phyloP scores from a whole-genome alignment of 23 red algal species.

The Gracilaria gracilis region DNA sequence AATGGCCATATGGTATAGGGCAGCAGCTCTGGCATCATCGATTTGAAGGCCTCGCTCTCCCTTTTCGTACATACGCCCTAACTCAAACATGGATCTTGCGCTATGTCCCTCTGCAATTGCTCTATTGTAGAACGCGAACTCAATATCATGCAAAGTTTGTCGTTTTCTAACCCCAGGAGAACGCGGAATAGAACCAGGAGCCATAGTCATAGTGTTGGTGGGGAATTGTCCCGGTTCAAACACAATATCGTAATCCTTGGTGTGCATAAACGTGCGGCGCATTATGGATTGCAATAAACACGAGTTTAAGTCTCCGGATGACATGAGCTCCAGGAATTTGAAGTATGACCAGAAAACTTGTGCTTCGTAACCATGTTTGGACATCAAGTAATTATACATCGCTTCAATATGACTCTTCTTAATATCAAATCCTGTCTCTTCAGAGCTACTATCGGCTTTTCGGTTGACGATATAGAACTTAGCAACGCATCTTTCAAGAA shows the following conservation, averaged over 20 bases:
- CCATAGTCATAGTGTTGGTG: background rate
- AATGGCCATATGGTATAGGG: slow-evolving; percentile 26
- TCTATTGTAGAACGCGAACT: slow-evolving; percentile 24
- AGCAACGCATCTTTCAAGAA: slow-evolving; percentile 17
- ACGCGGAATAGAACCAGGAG: background rate
- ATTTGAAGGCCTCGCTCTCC: slow-evolving; percentile 2
- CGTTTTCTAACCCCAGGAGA: background rate
- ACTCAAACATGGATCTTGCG: slow-evolving; percentile 29
- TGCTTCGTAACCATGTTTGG: slow-evolving; percentile 30
- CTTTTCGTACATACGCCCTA: slow-evolving; percentile 30
- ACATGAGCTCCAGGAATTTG: slow-evolving; percentile 30
- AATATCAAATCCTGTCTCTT: background rate
- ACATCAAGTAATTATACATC: slow-evolving; percentile 14
- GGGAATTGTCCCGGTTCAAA: slow-evolving; percentile 34
- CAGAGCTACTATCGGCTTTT: background rate
- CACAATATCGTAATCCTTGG: slow-evolving; percentile 40
- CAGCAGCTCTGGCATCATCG: slow-evolving; percentile 22
- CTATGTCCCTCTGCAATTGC: slow-evolving; percentile 15
- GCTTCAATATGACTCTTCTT: background rate
- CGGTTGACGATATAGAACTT: background rate
- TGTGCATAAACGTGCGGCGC: slow-evolving; percentile 38
- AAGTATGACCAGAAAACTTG: slow-evolving; percentile 31
- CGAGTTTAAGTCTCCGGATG: slow-evolving; percentile 5
- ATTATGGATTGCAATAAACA: slow-evolving; percentile 15
- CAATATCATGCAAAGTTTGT: background rate